Evolutionary conservation across 1,139 yeast genomes (phyloP), one percentile per base, ranked within the genome.

Genomic region (Diutina ranongensis): DNA sequence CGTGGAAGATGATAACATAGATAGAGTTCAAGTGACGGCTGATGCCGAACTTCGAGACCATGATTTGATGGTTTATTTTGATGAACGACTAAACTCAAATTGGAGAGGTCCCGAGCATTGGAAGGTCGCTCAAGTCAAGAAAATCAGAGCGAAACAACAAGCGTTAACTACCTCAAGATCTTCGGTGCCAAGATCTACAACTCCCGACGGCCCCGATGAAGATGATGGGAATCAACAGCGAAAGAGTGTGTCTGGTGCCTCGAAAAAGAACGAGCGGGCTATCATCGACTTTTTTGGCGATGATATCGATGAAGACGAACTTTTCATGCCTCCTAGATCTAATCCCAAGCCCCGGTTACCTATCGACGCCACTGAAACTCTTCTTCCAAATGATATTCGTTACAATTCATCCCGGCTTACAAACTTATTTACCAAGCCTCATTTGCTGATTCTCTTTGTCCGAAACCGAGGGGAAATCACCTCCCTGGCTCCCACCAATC

Each of bases 21-120:
- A 56, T 67, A 15, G 36, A 19, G 36, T 41, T n/a, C 13, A 16
- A 33, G 22, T 32, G 28, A 15, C 19, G 15, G n/a, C 15, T 12
- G 21, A 10, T 3, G 36, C 35, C 4, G 34, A 67, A 45, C 68
- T 77, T n/a, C 61, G 77, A 51, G 87, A 80, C 53, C 72, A 72
- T 48, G 87, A 82, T 54, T 67, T 86, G 46, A 79, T 87, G 80
- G 80, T 86, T 1, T 84, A 84, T 58, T 85, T 86, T 59, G 94
- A 86, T 57, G 80, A 77, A 50, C 72, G 76, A 16, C 64, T 85
- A 63, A 78, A 72, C 50, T 71, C 75, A 44, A 81, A 78, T 58
- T 87, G 95, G 95, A 75, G 94, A 40, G 96, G 96, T 8, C 92
- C 96, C 4, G 94, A 86, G 51, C 94, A 87, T 61, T 92, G 97